phyloP scores from a whole-genome alignment of 208 protist genomes.

The Phytomonas sp. region DNA sequence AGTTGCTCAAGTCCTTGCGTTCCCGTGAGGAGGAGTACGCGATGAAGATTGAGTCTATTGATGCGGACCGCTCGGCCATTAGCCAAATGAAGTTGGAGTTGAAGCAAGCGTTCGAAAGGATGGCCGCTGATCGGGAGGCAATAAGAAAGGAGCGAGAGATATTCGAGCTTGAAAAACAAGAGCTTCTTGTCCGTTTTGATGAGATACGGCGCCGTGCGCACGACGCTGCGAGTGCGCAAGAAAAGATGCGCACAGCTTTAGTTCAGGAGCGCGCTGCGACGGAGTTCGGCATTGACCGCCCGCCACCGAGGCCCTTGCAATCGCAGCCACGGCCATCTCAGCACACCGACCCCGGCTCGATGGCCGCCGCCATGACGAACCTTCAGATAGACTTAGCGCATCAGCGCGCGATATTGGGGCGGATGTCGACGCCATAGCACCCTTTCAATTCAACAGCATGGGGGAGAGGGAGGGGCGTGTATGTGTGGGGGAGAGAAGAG shows the following conservation, averaged over 20 bases:
- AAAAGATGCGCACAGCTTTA: constrained; percentile 43
- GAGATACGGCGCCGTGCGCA: constrained; percentile 56
- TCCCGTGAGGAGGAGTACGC: constrained; percentile 69
- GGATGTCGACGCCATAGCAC: not conserved
- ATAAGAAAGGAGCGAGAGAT: constrained; percentile 55
- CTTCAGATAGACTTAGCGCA: constrained; percentile 76
- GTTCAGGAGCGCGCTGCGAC: constrained; percentile 23
- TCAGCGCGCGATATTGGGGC: constrained; percentile 69
- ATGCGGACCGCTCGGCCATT: constrained; percentile 47
- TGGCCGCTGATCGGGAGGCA: constrained; percentile 45
- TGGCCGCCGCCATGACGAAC: constrained; percentile 31
- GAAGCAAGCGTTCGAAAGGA: constrained; percentile 37
- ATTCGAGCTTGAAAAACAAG: constrained; percentile 76
- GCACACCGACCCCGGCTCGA: constrained; percentile 11
- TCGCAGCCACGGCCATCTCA: not conserved
- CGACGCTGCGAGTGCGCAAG: constrained; percentile 43
- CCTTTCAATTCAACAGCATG: not conserved
- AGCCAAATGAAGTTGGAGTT: constrained; percentile 52
- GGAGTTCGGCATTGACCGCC: constrained; percentile 3
- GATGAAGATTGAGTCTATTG: constrained; percentile 50
- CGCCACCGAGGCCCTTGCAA: not conserved
- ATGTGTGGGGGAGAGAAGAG: not conserved
- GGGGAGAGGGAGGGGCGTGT: not conserved
- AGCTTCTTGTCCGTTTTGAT: constrained; percentile 63
- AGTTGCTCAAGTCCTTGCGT: constrained; percentile 57